These are phyloP conservation scores for Halophytophthora polymorphica DNA, from an alignment of 352 stramenopile species.

Conservation along the genomic window DNA sequence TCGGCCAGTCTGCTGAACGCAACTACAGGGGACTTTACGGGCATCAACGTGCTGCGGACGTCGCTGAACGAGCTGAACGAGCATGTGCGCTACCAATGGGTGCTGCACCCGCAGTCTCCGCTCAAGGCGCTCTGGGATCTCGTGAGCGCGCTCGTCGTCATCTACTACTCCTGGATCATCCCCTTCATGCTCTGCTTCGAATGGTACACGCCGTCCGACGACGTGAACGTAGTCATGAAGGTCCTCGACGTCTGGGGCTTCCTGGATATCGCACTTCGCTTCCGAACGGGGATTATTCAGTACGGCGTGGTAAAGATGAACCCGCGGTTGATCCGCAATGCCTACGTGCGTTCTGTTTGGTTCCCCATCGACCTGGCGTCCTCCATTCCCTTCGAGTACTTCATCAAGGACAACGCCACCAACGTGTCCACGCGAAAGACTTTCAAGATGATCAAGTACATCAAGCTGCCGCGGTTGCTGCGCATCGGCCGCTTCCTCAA, in stretches of 20 bases:
- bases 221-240: constrained; percentile 36
- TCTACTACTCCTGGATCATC: constrained; percentile 75
- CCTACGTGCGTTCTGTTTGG: constrained; percentile 55
- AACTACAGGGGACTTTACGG: constrained; percentile 7
- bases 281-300: constrained; percentile 58
- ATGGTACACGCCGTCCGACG: constrained; percentile 37
- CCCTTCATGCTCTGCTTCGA: constrained; percentile 70
- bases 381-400: constrained; percentile 57
- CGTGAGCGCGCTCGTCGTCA: constrained; percentile 44
- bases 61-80: constrained; percentile 61
- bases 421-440: constrained; percentile 53
- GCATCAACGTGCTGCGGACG: constrained; percentile 64
- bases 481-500: constrained; percentile 59
- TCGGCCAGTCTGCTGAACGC: constrained; percentile 15
- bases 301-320: constrained; percentile 60
- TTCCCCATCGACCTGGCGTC: constrained; percentile 60
- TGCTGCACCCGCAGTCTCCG: constrained; percentile 49
- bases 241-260: constrained; percentile 49
- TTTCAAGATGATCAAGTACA: constrained; percentile 78
- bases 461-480: constrained; percentile 56
- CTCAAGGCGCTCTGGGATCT: constrained; percentile 61
- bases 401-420: constrained; percentile 31
- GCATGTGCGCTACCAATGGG: constrained; percentile 38
- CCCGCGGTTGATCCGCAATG: constrained; percentile 35
- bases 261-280: constrained; percentile 48